These are phyloP conservation scores for Colletotrichum destructivum DNA, from an alignment of 2,329 filamentous ascomycete genomes.

Conservation along the genomic window DNA sequence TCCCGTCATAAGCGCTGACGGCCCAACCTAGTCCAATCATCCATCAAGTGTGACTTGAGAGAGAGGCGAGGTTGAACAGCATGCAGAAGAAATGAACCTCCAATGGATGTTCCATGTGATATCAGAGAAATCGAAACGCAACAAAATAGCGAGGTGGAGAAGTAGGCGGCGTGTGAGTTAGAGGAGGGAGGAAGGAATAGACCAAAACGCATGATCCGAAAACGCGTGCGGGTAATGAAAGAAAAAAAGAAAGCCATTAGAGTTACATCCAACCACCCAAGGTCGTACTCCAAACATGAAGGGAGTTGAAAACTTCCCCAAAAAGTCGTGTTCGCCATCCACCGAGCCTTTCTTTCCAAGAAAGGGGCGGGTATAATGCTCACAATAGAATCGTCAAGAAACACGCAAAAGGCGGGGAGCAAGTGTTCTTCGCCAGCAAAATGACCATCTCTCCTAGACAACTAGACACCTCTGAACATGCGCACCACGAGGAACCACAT, in stretches of 20 bases:
- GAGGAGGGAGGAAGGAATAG: background rate
- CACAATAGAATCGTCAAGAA: constrained; percentile 35
- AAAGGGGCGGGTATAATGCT: constrained; percentile 41
- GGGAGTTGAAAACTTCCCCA: constrained; percentile 17
- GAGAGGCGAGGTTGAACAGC: background rate
- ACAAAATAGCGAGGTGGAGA: constrained; percentile 2
- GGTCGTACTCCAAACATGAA: constrained; percentile 41
- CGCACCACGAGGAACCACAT: constrained; percentile 93
- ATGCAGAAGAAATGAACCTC: constrained; percentile 30
- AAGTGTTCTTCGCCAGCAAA: constrained; percentile 2
- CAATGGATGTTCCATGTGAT: constrained; percentile 29
- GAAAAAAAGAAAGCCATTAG: constrained; percentile 33
- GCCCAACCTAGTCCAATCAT: background rate
- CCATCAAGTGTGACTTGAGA: constrained; percentile 24
- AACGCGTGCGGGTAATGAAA: constrained; percentile 11
- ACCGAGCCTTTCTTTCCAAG: constrained; percentile 27
- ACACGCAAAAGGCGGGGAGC: constrained; percentile 19
- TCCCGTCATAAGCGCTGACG: constrained; percentile 21
- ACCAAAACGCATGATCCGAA: constrained; percentile 18
- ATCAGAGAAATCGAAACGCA: constrained; percentile 30
- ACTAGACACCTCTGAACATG: constrained; percentile 82
- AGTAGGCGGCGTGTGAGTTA: background rate
- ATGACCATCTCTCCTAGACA: background rate
- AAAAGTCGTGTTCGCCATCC: constrained; percentile 39
- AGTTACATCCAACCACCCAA: constrained; percentile 34